A percentile compares a stretch with the other conserved stretches of the same genome.
Evolutionary conservation across 2,329 filamentous ascomycete genomes (phyloP).

Genomic region (Calonectria pseudoturangicola): DNA sequence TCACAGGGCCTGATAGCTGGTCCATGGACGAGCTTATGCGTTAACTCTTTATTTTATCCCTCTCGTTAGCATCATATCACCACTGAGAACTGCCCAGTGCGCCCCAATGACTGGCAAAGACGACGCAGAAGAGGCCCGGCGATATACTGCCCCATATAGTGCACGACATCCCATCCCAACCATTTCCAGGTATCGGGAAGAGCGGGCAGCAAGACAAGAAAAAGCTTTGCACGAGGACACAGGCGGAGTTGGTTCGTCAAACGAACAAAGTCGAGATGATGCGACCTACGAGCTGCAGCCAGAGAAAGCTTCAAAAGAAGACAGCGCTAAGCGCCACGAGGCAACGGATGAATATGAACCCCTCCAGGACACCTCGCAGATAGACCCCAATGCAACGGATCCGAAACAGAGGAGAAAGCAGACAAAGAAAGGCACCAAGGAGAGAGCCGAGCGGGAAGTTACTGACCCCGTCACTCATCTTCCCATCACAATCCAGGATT

Average conservation of each 20-base stretch:
- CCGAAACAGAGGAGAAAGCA: constrained; percentile 69
- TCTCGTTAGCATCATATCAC: constrained; percentile 22
- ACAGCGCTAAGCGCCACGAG: constrained; percentile 29
- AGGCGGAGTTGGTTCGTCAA: constrained; percentile 40
- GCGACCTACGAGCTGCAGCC: constrained; percentile 26
- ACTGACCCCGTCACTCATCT: constrained; percentile 85
- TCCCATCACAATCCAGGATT: constrained; percentile 80
- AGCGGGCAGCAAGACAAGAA: constrained; percentile 65
- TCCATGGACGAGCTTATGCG: constrained; percentile 6
- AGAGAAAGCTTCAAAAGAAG: constrained; percentile 39
- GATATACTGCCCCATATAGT: constrained; percentile 65
- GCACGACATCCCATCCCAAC: constrained; percentile 68
- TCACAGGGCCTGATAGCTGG: background rate
- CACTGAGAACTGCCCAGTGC: constrained; percentile 25
- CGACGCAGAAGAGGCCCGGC: constrained; percentile 61
- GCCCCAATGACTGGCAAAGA: constrained; percentile 60
- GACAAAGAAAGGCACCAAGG: constrained; percentile 66
- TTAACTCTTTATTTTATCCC: constrained; percentile 25
- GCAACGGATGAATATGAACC: constrained; percentile 42
- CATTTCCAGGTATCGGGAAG: constrained; percentile 68
- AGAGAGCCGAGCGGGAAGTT: constrained; percentile 75
- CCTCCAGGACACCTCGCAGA: constrained; percentile 61
- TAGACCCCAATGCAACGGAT: constrained; percentile 61
- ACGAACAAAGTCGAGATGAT: background rate
- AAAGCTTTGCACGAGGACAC: constrained; percentile 59